Evolutionary conservation across 345 rosid species (phyloP), one percentile per base, ranked within the genome.

Genomic region (Erysimum cheiranthoides): DNA sequence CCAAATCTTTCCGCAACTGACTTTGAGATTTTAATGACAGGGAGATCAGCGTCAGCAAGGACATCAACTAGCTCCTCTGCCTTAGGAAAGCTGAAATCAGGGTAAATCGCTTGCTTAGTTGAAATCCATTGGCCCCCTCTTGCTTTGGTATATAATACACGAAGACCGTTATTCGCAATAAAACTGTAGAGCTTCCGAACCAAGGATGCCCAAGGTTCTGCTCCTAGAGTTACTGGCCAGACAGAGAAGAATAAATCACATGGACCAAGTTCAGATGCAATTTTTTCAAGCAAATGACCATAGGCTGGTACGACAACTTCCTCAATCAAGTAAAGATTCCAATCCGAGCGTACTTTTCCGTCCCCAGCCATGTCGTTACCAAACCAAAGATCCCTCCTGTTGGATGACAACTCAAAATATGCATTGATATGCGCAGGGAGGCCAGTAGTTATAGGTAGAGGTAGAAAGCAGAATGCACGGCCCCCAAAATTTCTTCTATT

Each of bases 331-430:
- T 86, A 89, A 80, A 88, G 82, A 81, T 93, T 93, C 98, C 97
- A 93, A 68, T 93, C 98, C 3, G 98, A 93, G 45, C 97, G 89
- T 73, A 86, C 85, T 79, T 91, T 93, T 16, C 98, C 98, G 71
- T 85, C 97, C 64, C 98, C 98, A 36, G 96, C 90, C 98, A 93
- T 93, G 85, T 93, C 98, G 81, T 86, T 89, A 65, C 98, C 98
- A 85, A 91, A 91, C 98, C 98, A 93, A 79, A 93, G 92, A 79
- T 93, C 98, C 81, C 98, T 91, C 77, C 98, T 82, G 77, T 93
- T 93, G 60, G 98, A 93, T 49, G 97, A 93, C 82, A 93, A 78
- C 81, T 91, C 98, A 87, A 93, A 93, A 81, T 91, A 93, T 53
- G 97, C 87, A 88, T 93, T 93, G 50, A 93, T 84, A 82, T 93